Percentiles rank a stretch among this genome's conserved stretches.
Conservation (phyloP, 345 rosid genomes). For the Psidium friedrichsthalianum region DNA sequence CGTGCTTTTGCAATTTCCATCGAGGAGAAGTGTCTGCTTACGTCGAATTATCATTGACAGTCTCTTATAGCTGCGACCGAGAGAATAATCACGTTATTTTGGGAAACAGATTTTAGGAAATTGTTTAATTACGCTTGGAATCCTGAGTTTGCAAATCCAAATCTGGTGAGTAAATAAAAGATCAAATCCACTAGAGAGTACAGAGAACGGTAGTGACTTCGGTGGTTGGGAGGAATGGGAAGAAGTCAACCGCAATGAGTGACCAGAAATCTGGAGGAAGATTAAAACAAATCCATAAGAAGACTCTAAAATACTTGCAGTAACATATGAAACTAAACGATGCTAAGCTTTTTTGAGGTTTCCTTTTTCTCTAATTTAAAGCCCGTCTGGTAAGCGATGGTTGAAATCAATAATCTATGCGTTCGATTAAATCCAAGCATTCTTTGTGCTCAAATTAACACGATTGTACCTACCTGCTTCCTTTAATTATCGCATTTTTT, state of each 20-base stretch:
- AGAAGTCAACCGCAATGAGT: neutral
- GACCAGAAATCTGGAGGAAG: constrained; percentile 25
- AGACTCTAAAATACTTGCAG: too few relatives aligned
- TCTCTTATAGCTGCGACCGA: neutral
- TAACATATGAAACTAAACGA: too few relatives aligned
- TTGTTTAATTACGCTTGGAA: neutral
- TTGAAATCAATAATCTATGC: too few relatives aligned
- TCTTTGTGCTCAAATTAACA: too few relatives aligned
- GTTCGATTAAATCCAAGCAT: too few relatives aligned
- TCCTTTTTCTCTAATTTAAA: too few relatives aligned
- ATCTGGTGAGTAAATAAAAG: neutral
- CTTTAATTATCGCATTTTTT: too few relatives aligned
- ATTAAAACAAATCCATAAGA: neutral
- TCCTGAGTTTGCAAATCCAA: neutral
- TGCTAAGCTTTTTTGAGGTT: too few relatives aligned
- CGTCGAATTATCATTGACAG: neutral
- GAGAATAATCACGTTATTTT: neutral
- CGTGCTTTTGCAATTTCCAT: too few relatives aligned
- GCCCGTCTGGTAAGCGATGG: too few relatives aligned
- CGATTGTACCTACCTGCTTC: too few relatives aligned
- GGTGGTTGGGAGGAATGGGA: neutral
- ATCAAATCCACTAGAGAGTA: neutral
- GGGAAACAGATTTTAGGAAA: neutral
- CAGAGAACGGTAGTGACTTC: neutral
- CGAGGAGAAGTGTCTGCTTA: neutral